Conservation (phyloP, 31 red algal genomes). For the Endocladia muricata region DNA sequence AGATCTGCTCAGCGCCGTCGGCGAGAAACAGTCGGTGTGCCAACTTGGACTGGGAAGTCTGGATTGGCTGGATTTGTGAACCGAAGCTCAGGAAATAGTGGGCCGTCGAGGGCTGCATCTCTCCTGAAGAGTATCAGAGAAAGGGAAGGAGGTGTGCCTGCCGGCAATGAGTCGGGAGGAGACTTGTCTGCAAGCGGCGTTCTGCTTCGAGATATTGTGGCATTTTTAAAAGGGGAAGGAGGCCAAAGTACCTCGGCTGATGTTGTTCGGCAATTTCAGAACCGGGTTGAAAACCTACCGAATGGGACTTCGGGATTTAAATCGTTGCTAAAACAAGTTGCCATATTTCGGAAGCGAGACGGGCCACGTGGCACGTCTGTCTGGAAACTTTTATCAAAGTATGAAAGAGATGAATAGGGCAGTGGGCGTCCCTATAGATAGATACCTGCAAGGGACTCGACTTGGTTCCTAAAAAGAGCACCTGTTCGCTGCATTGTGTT, state of each 20-base stretch:
- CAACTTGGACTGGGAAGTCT: conserved; percentile 92
- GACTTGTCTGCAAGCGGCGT: neutral
- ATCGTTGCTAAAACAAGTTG: conserved; percentile 60
- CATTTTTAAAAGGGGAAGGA: conserved; percentile 41
- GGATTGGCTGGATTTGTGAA: conserved; percentile 75
- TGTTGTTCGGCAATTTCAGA: conserved; percentile 49
- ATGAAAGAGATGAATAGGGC: neutral
- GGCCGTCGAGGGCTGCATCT: conserved; percentile 12
- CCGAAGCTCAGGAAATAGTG: neutral
- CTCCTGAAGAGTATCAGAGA: conserved; percentile 43
- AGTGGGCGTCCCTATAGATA: too few species aligned
- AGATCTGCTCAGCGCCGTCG: conserved; percentile 52
- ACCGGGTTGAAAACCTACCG: conserved; percentile 25
- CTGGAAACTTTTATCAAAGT: conserved; percentile 35
- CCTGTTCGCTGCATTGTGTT: too few species aligned
- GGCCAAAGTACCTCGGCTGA: conserved; percentile 48
- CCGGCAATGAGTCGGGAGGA: neutral
- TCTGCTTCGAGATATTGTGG: conserved; percentile 39
- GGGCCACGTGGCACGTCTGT: conserved; percentile 45
- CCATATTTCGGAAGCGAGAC: conserved; percentile 38
- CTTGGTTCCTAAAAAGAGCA: too few species aligned
- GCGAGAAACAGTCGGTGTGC: conserved; percentile 55
- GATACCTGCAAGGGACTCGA: too few species aligned
- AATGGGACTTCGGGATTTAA: conserved; percentile 53
- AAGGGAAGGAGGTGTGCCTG: conserved; percentile 20